phyloP scores from a whole-genome alignment of 2,329 filamentous ascomycete species.

The Cytospora schulzeri region DNA sequence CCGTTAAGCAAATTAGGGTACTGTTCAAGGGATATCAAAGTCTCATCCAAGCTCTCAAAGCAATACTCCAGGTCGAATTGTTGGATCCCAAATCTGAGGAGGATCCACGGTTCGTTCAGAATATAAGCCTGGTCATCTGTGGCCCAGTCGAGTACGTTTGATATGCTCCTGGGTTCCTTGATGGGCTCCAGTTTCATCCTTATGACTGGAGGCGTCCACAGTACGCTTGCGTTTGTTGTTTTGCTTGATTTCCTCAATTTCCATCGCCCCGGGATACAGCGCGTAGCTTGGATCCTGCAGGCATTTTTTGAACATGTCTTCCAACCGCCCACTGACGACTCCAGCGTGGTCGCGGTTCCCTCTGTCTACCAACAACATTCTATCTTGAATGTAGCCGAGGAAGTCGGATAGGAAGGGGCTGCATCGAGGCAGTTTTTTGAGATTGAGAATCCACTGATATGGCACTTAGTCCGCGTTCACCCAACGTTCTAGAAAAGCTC shows the following conservation, averaged over 20 bases:
- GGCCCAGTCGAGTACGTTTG: neutral
- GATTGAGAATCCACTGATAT: neutral
- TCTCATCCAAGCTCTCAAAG: neutral
- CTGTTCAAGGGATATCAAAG: no score
- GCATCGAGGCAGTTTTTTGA: neutral
- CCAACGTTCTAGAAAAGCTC: neutral
- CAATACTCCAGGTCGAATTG: neutral
- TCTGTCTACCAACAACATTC: neutral
- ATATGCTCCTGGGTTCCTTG: neutral
- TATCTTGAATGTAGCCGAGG: neutral
- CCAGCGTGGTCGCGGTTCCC: neutral
- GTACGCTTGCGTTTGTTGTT: neutral
- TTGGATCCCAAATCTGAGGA: neutral
- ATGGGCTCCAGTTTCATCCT: neutral
- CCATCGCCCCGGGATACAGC: neutral
- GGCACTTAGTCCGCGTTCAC: neutral
- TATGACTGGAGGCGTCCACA: neutral
- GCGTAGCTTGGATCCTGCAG: neutral
- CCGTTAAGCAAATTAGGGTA: no score
- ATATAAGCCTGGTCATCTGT: neutral
- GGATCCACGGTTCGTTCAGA: neutral
- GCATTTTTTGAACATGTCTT: neutral
- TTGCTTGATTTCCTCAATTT: neutral
- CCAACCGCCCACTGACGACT: neutral
- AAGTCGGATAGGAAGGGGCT: neutral